phyloP scores from a whole-genome alignment of 139 green algal species.

The Chloropicon primus region DNA sequence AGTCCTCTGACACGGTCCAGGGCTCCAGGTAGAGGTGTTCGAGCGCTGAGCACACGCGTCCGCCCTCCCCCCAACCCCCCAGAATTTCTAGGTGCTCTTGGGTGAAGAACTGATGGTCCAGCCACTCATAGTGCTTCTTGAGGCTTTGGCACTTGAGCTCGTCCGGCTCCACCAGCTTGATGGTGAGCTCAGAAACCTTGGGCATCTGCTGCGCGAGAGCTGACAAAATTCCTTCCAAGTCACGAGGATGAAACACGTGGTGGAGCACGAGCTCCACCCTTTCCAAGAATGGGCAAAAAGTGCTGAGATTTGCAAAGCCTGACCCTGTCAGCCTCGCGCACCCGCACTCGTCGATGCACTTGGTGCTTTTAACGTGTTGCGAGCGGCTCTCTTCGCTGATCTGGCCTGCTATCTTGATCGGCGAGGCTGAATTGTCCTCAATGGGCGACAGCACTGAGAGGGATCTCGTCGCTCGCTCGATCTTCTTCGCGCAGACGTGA shows the following conservation, averaged over 20 bases:
- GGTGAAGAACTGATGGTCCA: background rate
- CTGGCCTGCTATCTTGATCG: background rate
- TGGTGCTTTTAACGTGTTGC: background rate
- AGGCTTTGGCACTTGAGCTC: background rate
- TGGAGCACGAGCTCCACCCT: background rate
- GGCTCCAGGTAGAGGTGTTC: background rate
- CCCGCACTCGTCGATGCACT: background rate
- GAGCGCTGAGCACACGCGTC: background rate
- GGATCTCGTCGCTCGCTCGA: background rate
- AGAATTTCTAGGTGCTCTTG: background rate
- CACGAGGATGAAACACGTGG: background rate
- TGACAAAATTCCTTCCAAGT: background rate
- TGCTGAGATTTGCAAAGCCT: background rate
- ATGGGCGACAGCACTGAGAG: background rate
- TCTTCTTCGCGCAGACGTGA: background rate
- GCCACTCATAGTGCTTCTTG: background rate
- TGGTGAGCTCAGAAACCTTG: background rate
- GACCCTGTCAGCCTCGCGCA: background rate
- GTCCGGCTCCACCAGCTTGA: background rate
- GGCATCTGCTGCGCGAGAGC: background rate
- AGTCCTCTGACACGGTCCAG: background rate
- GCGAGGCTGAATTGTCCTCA: background rate
- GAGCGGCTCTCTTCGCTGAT: background rate
- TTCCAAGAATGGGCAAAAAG: background rate
- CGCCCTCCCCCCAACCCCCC: background rate